These are phyloP conservation scores for Rubus idaeus DNA, from an alignment of 306 rosid species.

Conservation along the genomic window DNA sequence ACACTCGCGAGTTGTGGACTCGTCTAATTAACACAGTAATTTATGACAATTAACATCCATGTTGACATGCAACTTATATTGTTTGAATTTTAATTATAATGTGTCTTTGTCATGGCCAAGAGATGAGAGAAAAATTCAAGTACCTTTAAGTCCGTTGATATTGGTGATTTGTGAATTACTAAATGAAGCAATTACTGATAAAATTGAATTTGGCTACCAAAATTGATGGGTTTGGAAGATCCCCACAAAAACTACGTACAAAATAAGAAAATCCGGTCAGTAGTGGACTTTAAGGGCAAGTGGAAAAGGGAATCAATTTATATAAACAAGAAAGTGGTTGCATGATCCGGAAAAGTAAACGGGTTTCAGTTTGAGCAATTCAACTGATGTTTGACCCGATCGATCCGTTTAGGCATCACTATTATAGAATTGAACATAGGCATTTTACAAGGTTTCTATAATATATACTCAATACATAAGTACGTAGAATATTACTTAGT, in stretches of 20 bases:
- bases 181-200: not conserved
- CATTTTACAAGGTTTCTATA: not conserved
- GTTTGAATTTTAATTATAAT: not conserved
- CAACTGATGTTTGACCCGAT: not conserved
- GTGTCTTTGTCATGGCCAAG: not conserved
- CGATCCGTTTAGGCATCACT: not conserved
- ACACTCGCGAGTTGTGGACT: not conserved
- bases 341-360: not conserved
- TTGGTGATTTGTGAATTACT: not conserved
- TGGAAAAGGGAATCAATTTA: not conserved
- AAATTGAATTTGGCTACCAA: not conserved
- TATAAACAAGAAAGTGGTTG: not conserved
- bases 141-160: not conserved
- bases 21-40: not conserved
- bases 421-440: not conserved
- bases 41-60: not conserved
- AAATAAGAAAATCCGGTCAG: not conserved
- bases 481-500: not conserved
- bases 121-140: not conserved
- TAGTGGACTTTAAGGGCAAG: not conserved
- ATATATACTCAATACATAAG: too few relatives aligned
- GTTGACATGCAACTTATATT: not conserved
- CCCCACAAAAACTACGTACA: not conserved
- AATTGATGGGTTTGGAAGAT: not conserved
- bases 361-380: constrained; percentile 2